A percentile compares a stretch with the other conserved stretches of the same genome.
Conservation (phyloP, 1,284 basidiomycete genomes). For the Dichomitus squalens region DNA sequence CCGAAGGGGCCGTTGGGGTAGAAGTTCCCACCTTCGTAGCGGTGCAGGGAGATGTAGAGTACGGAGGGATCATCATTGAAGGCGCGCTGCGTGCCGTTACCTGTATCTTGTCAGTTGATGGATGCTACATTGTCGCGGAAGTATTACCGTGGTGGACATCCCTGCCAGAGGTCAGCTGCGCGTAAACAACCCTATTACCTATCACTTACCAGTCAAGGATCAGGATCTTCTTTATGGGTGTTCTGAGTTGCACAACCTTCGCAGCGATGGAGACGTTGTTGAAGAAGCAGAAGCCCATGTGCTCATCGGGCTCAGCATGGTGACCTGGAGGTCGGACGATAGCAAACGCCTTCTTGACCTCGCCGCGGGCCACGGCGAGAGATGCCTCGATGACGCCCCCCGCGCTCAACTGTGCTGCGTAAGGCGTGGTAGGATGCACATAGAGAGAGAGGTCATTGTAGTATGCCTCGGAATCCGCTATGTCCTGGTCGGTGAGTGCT, state of each 20-base stretch:
- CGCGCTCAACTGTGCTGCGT: conserved; percentile 86
- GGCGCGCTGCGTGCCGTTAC: conserved; percentile 95
- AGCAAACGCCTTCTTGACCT: conserved; percentile 89
- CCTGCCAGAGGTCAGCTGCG: conserved; percentile 48
- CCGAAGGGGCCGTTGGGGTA: conserved; percentile 95
- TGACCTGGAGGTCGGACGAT: conserved; percentile 98
- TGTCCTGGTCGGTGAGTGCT: conserved; percentile 78
- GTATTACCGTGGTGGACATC: conserved; percentile 92
- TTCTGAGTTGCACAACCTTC: conserved; percentile 73
- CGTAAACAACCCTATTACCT: conserved; percentile 9
- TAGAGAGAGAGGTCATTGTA: conserved; percentile 93
- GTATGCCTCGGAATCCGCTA: conserved; percentile 72
- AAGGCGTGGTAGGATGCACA: conserved; percentile 84
- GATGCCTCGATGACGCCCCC: conserved; percentile 94
- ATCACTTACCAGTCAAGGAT: conserved; percentile 91
- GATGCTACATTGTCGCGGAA: background rate
- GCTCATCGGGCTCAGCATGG: conserved; percentile 96
- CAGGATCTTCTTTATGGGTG: conserved; percentile 76
- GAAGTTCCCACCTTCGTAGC: conserved; percentile 89
- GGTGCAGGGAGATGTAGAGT: conserved; percentile 95
- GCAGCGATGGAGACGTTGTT: conserved; percentile 97
- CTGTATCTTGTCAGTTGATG: conserved; percentile 33
- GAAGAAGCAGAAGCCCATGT: conserved; percentile 99
- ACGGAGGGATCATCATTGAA: conserved; percentile 92
- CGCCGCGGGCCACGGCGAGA: conserved; percentile 82